Base-by-base conservation (phyloP, 306 rosid genomes). In the Nissolia schottii region DNA sequence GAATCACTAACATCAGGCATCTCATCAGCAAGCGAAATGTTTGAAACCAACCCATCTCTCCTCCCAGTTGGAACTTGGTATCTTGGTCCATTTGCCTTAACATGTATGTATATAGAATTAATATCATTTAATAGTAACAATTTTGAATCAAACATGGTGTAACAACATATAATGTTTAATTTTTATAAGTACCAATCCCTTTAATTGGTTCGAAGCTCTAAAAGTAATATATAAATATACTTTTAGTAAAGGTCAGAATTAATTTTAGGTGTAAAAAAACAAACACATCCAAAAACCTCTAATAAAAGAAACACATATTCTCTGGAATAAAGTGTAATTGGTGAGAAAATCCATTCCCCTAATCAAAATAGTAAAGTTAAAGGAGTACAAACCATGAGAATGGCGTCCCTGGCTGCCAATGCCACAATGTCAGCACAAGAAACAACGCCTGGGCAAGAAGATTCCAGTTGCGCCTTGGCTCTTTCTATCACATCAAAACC, bases 381-480 rank as follows among this genome's bases (percentile, higher is more conserved):
- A 66, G 6, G 7, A n/a, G 27, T 19, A 10, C 11, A 15, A 50
- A 92, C 98, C 92, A 87, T 41, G 64, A 70, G 5, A 28, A 93
- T 57, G 34, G 98, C 88, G 5, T 93, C 98, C 83, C 97, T 82
- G n/a, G 97, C 98, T 2, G 98, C 96, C 72, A 93, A 75, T 57
- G 96, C 90, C 24, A 91, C 91, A 6, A 89, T 87, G 74, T 93
- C 97, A 0, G 98, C 90, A 57, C 98, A 93, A 54, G 98, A 93
- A 79, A 93, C 98, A 1, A 84, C 79, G 0, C 88, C 96, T 0
- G 81, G 89, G 79, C 98, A 93, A 6, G 72, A 67, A 0, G 37
- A 61, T 85, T 93, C 98, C 70, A 93, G 49, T 53, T 75, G 64
- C 9, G 77, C 43, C 60, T 93, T 93, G 38, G 97, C 98, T 79